Evolutionary conservation across 2,329 filamentous ascomycete species (phyloP).

Genomic region (Bipolaris bicolor): DNA sequence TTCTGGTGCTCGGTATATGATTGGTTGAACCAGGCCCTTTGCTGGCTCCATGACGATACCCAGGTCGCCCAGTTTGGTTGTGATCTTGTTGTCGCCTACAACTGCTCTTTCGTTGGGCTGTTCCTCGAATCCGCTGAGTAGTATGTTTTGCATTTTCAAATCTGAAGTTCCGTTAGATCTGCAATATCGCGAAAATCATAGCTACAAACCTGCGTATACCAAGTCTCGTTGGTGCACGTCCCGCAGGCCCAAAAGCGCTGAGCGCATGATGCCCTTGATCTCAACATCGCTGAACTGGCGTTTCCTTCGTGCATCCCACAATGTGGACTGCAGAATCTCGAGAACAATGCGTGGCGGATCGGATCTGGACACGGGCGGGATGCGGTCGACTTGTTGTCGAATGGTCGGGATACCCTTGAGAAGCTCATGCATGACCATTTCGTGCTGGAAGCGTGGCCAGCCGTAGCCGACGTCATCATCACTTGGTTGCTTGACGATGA

Average conservation of each 20-base stretch:
- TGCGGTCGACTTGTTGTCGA: constrained; percentile 18
- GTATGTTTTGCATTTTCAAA: constrained; percentile 19
- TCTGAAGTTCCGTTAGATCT: constrained; percentile 2
- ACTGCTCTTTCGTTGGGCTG: neutral
- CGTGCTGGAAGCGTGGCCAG: constrained; percentile 19
- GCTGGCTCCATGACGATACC: constrained; percentile 22
- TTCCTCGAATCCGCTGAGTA: constrained; percentile 13
- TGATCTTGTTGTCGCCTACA: constrained; percentile 6
- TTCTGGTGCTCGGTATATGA: constrained; percentile 19
- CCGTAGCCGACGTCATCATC: constrained; percentile 16
- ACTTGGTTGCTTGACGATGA: constrained; percentile 16
- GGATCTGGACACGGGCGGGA: constrained; percentile 8
- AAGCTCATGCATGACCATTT: constrained; percentile 20
- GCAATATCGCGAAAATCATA: too few relatives aligned
- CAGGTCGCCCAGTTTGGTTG: constrained; percentile 15
- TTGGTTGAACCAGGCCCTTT: constrained; percentile 17
- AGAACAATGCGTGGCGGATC: constrained; percentile 16
- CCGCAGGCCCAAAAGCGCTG: constrained; percentile 11
- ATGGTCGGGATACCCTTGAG: constrained; percentile 16
- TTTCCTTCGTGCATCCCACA: constrained; percentile 17
- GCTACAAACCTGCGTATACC: constrained; percentile 16
- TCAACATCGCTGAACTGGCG: constrained; percentile 19
- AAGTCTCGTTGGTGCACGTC: constrained; percentile 16
- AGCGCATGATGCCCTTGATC: constrained; percentile 20
- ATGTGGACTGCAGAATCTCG: constrained; percentile 15